These are phyloP conservation scores for Rhodamnia rubescens DNA, from an alignment of 345 rosid genomes.

Conservation along the genomic window DNA sequence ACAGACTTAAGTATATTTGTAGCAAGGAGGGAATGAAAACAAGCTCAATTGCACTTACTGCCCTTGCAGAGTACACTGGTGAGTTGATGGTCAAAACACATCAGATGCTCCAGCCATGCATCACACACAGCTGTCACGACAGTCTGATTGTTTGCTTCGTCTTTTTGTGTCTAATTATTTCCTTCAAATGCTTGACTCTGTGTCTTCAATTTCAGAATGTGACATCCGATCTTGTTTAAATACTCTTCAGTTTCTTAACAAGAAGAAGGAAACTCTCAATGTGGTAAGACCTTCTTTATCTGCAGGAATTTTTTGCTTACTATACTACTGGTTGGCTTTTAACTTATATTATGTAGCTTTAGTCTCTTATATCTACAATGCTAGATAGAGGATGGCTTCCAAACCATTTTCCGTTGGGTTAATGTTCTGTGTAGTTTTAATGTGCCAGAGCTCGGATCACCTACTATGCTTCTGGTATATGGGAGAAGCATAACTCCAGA, in stretches of 20 bases:
- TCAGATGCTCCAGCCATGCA: neutral
- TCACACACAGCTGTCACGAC: neutral
- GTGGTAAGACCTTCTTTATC: conserved; percentile 35
- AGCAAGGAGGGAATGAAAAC: conserved; percentile 75
- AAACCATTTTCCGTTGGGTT: neutral
- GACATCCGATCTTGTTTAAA: conserved; percentile 92
- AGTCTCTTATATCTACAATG: neutral
- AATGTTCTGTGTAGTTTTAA: neutral
- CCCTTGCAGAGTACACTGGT: conserved; percentile 92
- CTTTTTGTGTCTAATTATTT: neutral
- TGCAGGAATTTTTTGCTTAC: neutral
- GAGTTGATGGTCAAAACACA: neutral
- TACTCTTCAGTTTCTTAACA: conserved; percentile 94
- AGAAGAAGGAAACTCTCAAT: conserved; percentile 70
- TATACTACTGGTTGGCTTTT: neutral
- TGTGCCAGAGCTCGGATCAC: neutral
- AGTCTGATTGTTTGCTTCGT: neutral
- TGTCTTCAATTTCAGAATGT: conserved; percentile 48
- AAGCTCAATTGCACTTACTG: conserved; percentile 72
- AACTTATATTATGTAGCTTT: neutral
- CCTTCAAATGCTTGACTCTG: neutral
- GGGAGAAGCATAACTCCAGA: neutral
- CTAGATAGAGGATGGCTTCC: neutral
- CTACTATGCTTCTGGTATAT: neutral
- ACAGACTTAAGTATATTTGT: conserved; percentile 82